Conservation (phyloP, 306 rosid species). For the Cucumis cinereus region DNA sequence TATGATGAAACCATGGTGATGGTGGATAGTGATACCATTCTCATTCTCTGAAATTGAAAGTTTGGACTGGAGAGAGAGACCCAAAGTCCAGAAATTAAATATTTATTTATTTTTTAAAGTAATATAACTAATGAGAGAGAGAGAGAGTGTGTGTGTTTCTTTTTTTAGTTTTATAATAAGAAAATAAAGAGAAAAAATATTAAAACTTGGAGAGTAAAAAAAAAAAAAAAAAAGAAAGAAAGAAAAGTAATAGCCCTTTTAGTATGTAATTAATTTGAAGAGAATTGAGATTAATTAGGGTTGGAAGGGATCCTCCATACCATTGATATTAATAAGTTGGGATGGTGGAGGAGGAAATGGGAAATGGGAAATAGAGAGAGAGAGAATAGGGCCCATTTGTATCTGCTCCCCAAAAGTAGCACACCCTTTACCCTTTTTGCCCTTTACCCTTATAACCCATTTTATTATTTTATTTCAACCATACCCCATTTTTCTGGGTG, state of each 20-base stretch:
- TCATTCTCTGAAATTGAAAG: too few species aligned
- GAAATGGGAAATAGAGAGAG: background rate
- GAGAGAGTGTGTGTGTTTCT: background rate
- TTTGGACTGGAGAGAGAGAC: background rate
- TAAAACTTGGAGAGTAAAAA: background rate
- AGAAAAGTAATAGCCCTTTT: too few species aligned
- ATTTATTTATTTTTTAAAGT: too few species aligned
- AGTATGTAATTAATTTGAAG: too few species aligned
- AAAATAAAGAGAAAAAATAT: background rate
- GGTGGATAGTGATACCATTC: background rate
- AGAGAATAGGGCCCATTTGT: slow-evolving; percentile 31
- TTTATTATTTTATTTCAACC: slow-evolving; percentile 28
- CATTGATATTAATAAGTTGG: too few species aligned
- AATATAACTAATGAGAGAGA: background rate
- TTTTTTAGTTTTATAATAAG: background rate
- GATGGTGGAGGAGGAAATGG: background rate
- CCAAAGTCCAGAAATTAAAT: background rate
- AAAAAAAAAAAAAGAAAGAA: background rate
- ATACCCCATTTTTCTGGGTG: background rate
- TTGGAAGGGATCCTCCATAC: too few species aligned
- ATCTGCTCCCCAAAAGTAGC: slow-evolving; percentile 95
- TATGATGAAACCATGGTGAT: background rate
- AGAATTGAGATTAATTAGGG: too few species aligned
- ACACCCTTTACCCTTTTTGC: too few species aligned
- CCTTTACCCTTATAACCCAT: slow-evolving; percentile 29